A percentile compares a stretch with the other conserved stretches of the same genome.
Evolutionary conservation across 202 grass and related monocot species (phyloP).

Genomic region (Schoenoplectus tabernaemontani): DNA sequence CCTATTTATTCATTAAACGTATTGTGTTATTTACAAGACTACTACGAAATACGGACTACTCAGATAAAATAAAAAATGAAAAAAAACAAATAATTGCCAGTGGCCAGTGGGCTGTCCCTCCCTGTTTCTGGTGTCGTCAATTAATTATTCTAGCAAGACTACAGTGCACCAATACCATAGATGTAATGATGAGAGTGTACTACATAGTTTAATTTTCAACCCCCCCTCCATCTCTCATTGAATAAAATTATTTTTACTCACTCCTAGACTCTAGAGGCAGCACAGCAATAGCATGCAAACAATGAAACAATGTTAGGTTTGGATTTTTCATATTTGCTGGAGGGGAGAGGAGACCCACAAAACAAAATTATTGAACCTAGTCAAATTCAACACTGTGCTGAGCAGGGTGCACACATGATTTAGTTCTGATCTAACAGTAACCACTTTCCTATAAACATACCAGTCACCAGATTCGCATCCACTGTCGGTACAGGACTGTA

Average conservation of each 20-base stretch:
- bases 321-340: background rate
- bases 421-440: too few relatives aligned
- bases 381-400: background rate
- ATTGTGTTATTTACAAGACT: too few relatives aligned
- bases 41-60: too few relatives aligned
- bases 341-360: background rate
- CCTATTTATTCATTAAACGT: too few relatives aligned
- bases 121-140: background rate
- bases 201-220: too few relatives aligned
- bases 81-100: background rate
- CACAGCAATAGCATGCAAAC: background rate
- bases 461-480: background rate
- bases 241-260: too few relatives aligned
- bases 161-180: background rate
- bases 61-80: background rate
- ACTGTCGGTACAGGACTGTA: background rate
- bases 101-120: background rate
- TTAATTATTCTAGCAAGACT: background rate
- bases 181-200: background rate
- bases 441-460: background rate
- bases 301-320: background rate
- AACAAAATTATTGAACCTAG: background rate
- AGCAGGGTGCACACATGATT: background rate
- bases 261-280: too few relatives aligned
- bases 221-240: background rate